phyloP scores from a whole-genome alignment of 306 rosid species.

The Crataegus laevigata region DNA sequence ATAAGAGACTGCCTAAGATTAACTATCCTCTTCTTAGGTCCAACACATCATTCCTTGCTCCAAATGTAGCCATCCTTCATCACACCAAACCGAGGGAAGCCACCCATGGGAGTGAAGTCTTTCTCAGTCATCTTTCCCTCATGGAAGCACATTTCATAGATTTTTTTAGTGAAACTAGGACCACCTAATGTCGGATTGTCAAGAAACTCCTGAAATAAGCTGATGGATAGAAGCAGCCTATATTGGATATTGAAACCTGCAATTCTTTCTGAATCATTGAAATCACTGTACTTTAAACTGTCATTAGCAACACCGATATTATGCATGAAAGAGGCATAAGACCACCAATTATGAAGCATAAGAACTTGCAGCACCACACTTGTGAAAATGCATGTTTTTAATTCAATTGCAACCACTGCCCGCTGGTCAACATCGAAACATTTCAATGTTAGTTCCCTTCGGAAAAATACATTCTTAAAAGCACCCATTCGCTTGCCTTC shows the following conservation, averaged over 20 bases:
- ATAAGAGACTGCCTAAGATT: slow-evolving; percentile 77
- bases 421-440: too few relatives aligned
- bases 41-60: slow-evolving; percentile 73
- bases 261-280: background rate
- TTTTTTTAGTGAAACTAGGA: slow-evolving; percentile 13
- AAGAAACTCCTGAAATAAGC: slow-evolving; percentile 32
- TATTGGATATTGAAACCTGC: slow-evolving; percentile 24
- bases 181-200: slow-evolving; percentile 6
- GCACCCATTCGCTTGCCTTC: too few relatives aligned
- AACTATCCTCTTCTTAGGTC: slow-evolving; percentile 76
- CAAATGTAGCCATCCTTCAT: slow-evolving; percentile 64
- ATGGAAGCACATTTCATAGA: slow-evolving; percentile 9
- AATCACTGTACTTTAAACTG: background rate
- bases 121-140: slow-evolving; percentile 54
- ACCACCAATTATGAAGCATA: too few relatives aligned
- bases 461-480: too few relatives aligned
- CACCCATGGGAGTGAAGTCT: slow-evolving; percentile 80
- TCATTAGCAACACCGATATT: background rate
- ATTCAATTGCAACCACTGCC: too few relatives aligned
- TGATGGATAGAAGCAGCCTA: slow-evolving; percentile 42
- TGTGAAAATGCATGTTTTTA: too few relatives aligned
- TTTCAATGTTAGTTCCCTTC: too few relatives aligned
- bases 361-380: too few relatives aligned
- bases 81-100: slow-evolving; percentile 80
- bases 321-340: slow-evolving; percentile 4